Conservation (phyloP, 192 early-diverging fungal genomes). For the Dissophora ornata region DNA sequence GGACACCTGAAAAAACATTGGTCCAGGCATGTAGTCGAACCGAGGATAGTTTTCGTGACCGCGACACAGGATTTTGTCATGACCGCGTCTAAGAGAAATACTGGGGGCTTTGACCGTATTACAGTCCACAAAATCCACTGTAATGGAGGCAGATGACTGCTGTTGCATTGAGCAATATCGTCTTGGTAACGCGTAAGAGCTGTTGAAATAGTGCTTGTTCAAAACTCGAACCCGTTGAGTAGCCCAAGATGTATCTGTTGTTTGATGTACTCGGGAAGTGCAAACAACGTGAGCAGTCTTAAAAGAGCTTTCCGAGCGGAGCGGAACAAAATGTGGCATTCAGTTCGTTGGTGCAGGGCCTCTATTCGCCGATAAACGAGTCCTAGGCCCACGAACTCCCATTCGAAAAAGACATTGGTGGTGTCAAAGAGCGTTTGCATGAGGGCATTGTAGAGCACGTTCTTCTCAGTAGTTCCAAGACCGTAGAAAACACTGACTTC, state of each 20-base stretch:
- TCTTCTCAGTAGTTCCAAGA: not conserved
- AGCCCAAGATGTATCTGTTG: conserved; percentile 14
- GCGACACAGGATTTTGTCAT: conserved; percentile 24
- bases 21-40: conserved; percentile 48
- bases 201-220: conserved; percentile 37
- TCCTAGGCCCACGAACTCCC: conserved; percentile 34
- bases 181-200: conserved; percentile 20
- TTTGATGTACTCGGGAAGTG: conserved; percentile 27
- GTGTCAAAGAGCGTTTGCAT: conserved; percentile 19
- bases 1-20: conserved; percentile 38
- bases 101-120: conserved; percentile 8
- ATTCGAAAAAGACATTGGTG: conserved; percentile 20
- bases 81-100: conserved; percentile 28
- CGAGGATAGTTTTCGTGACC: conserved; percentile 28
- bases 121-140: conserved; percentile 19
- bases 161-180: conserved; percentile 32
- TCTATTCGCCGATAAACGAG: conserved; percentile 38
- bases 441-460: conserved; percentile 26
- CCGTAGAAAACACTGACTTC: no score
- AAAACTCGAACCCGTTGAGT: conserved; percentile 25
- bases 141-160: conserved; percentile 28
- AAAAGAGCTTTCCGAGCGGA: conserved; percentile 36
- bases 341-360: not conserved
- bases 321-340: conserved; percentile 30
- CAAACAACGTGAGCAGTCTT: conserved; percentile 31